Conservation (phyloP, 2,329 filamentous ascomycete genomes). For the Trichoderma sp. region DNA sequence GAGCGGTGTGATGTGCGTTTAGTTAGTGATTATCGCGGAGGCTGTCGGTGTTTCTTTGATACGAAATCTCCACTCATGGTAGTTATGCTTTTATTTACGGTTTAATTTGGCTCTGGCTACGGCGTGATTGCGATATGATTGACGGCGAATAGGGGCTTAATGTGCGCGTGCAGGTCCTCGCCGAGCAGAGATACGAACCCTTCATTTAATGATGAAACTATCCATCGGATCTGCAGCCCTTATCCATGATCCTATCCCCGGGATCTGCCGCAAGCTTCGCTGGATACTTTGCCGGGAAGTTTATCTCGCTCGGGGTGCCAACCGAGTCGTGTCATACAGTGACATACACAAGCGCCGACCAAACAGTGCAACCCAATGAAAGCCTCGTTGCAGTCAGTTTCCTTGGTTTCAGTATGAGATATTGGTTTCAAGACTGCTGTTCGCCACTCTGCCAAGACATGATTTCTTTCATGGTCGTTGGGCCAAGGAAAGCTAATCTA, state of each 20-base stretch:
- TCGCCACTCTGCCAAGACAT: background rate
- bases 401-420: background rate
- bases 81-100: background rate
- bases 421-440: background rate
- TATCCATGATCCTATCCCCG: background rate
- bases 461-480: background rate
- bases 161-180: background rate
- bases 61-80: conserved; percentile 31
- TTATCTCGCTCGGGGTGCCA: background rate
- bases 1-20: background rate
- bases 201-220: no score
- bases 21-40: conserved; percentile 19
- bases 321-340: background rate
- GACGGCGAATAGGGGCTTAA: background rate
- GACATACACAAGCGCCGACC: background rate
- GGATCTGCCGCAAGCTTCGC: background rate
- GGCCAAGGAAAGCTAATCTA: background rate
- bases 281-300: background rate
- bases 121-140: background rate
- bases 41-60: conserved; percentile 12
- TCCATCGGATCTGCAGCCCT: background rate
- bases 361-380: background rate
- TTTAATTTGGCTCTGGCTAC: background rate
- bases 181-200: background rate
- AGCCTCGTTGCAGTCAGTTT: background rate